A percentile compares a stretch with the other conserved stretches of the same genome.
Conservation (phyloP, 2,329 filamentous ascomycete species). For the Penicillium polonicum region DNA sequence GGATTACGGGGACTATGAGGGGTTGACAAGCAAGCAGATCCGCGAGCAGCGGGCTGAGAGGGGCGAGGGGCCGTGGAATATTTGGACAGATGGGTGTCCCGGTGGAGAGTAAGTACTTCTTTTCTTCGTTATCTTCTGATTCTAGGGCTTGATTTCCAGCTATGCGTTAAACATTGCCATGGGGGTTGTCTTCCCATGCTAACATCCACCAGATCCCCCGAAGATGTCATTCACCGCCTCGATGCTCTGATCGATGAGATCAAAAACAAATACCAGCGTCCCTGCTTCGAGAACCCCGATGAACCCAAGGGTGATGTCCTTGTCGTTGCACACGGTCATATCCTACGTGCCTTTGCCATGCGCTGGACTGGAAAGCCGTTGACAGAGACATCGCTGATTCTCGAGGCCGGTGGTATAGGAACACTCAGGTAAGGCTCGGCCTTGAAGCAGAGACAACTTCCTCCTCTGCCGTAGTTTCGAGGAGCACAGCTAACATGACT, state of each 20-base stretch:
- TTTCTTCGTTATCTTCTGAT: neutral
- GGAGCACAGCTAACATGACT: neutral
- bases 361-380: constrained; percentile 76
- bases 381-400: constrained; percentile 71
- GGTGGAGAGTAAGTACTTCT: constrained; percentile 68
- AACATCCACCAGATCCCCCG: constrained; percentile 58
- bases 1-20: constrained; percentile 88
- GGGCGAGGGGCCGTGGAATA: constrained; percentile 69
- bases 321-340: constrained; percentile 87
- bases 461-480: neutral
- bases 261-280: constrained; percentile 62
- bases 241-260: constrained; percentile 77
- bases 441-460: neutral
- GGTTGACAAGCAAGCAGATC: constrained; percentile 71
- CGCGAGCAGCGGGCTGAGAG: constrained; percentile 55
- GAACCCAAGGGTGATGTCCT: constrained; percentile 63
- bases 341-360: constrained; percentile 82
- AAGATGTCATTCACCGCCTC: constrained; percentile 69
- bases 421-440: constrained; percentile 62
- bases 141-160: neutral
- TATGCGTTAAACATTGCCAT: neutral
- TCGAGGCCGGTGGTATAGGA: constrained; percentile 87
- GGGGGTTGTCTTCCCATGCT: neutral
- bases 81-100: constrained; percentile 85
- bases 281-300: constrained; percentile 57